phyloP scores from a whole-genome alignment of 2,329 filamentous ascomycete species.

The Cladophialophora yegresii region DNA sequence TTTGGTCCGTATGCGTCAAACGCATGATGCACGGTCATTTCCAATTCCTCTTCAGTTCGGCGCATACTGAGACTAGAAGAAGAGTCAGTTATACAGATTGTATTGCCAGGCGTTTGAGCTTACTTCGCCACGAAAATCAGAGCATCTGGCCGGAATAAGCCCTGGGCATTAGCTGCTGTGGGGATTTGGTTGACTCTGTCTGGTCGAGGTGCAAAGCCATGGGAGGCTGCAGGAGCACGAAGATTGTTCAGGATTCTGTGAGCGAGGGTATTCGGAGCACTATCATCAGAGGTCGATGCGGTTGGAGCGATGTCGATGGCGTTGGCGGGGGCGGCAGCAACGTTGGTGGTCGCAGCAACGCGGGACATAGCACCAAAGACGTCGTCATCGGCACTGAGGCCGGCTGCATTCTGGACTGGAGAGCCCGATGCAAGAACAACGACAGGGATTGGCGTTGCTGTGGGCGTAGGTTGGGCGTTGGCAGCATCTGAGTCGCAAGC shows the following conservation, averaged over 20 bases:
- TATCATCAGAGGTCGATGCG: background rate
- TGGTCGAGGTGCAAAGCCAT: slow-evolving; percentile 32
- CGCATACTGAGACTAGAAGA: slow-evolving; percentile 38
- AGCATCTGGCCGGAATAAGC: slow-evolving; percentile 43
- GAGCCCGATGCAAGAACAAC: background rate
- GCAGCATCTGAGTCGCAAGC: background rate
- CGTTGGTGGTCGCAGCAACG: background rate
- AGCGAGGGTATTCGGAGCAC: slow-evolving; percentile 5
- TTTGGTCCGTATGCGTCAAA: slow-evolving; percentile 43
- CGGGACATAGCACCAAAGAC: background rate
- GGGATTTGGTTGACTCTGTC: slow-evolving; percentile 39
- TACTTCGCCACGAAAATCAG: slow-evolving; percentile 47
- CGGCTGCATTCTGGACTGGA: background rate
- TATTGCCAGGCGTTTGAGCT: slow-evolving; percentile 23
- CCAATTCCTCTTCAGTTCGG: slow-evolving; percentile 38
- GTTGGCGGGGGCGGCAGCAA: background rate
- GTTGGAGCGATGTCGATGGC: slow-evolving; percentile 24
- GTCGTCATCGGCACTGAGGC: background rate
- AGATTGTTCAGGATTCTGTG: slow-evolving; percentile 8
- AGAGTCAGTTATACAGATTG: slow-evolving; percentile 18
- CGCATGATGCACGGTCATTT: slow-evolving; percentile 37
- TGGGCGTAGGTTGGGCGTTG: background rate
- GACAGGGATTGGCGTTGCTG: background rate
- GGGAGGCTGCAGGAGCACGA: slow-evolving; percentile 7
- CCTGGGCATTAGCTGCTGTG: slow-evolving; percentile 43